Conservation (phyloP, 495 filamentous ascomycete genomes). For the Stereocaulon alpinum region DNA sequence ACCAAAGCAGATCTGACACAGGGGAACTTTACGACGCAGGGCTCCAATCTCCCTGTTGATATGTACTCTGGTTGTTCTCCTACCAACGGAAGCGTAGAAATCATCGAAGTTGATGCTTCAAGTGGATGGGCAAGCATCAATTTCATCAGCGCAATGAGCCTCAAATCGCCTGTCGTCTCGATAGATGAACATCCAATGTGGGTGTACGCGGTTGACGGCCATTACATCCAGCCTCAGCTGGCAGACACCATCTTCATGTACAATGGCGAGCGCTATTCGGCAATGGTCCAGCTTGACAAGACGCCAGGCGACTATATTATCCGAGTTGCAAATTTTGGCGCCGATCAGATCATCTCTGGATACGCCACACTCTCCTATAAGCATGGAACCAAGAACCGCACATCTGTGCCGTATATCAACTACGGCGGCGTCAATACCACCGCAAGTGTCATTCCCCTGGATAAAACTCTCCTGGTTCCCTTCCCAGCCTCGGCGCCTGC, state of each 20-base stretch:
- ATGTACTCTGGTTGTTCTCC: constrained; percentile 26
- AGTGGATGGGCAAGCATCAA: constrained; percentile 33
- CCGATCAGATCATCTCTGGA: constrained; percentile 30
- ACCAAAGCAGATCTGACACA: not conserved
- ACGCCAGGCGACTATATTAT: constrained; percentile 30
- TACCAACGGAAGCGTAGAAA: constrained; percentile 23
- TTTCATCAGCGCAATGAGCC: constrained; percentile 27
- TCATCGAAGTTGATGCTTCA: constrained; percentile 22
- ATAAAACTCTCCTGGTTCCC: constrained; percentile 11
- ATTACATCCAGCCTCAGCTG: constrained; percentile 32
- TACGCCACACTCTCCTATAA: constrained; percentile 26
- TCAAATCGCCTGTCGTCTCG: constrained; percentile 28
- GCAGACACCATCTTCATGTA: constrained; percentile 30
- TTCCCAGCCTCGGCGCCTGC: constrained; percentile 9
- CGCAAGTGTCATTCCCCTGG: constrained; percentile 24
- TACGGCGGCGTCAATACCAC: constrained; percentile 24
- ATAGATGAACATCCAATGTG: constrained; percentile 37
- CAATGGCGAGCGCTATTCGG: constrained; percentile 35
- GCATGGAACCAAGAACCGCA: not conserved
- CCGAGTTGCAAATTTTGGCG: constrained; percentile 27
- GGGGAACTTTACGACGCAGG: constrained; percentile 8
- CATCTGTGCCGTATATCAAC: constrained; percentile 22
- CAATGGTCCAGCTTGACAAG: constrained; percentile 31
- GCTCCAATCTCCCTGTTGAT: constrained; percentile 18
- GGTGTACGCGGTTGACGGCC: constrained; percentile 37